These are phyloP conservation scores for Polyporus tsugae DNA, from an alignment of 1,284 basidiomycete species.

Conservation along the genomic window DNA sequence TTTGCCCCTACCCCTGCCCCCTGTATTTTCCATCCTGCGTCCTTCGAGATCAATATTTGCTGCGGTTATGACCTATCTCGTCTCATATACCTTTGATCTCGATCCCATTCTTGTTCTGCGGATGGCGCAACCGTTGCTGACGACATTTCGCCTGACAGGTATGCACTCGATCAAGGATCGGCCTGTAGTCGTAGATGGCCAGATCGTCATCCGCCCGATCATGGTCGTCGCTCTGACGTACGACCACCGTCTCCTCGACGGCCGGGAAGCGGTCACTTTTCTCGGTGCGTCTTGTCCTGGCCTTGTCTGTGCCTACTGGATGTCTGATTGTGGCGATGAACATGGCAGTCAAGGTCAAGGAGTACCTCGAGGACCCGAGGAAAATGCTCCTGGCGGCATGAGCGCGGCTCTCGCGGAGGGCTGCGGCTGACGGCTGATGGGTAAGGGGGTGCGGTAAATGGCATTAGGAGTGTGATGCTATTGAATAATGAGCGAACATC, in stretches of 20 bases:
- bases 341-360: constrained; percentile 68
- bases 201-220: constrained; percentile 96
- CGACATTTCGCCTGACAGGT: constrained; percentile 49
- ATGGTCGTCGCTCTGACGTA: constrained; percentile 97
- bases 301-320: not conserved
- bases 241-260: constrained; percentile 96
- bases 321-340: not conserved
- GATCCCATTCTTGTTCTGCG: constrained; percentile 1
- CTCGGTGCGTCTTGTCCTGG: constrained; percentile 70
- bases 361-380: constrained; percentile 74
- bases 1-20: not conserved
- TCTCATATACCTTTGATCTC: not conserved
- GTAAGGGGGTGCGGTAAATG: not conserved
- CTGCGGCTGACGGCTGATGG: not conserved
- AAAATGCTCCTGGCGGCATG: constrained; percentile 61
- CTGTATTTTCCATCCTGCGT: not conserved
- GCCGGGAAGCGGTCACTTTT: constrained; percentile 97
- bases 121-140: constrained; percentile 11
- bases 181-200: constrained; percentile 91
- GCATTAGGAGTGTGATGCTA: not conserved
- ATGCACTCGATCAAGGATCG: constrained; percentile 98
- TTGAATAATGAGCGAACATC: not conserved
- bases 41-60: constrained; percentile 16
- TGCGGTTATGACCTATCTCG: not conserved
- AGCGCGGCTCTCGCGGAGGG: not conserved